These are phyloP conservation scores for Mycena kentingensis DNA, from an alignment of 768 basidiomycete species.

Conservation along the genomic window DNA sequence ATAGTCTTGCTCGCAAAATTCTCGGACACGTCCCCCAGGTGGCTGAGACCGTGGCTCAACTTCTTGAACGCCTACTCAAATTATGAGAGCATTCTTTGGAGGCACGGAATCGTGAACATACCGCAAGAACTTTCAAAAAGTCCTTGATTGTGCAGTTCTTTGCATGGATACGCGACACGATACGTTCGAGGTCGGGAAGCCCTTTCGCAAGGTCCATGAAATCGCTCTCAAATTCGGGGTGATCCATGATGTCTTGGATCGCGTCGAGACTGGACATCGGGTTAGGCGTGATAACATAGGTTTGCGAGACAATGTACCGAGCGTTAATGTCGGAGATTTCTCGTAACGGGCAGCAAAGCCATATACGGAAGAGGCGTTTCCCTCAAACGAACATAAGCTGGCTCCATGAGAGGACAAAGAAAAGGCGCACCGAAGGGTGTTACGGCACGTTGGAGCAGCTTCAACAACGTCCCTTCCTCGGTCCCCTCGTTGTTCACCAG, in stretches of 20 bases:
- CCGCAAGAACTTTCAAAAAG: conserved; percentile 81
- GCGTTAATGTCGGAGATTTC: conserved; percentile 85
- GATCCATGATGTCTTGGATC: conserved; percentile 84
- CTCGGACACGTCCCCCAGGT: conserved; percentile 65
- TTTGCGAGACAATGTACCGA: conserved; percentile 46
- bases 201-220: conserved; percentile 80
- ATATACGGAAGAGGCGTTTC: conserved; percentile 93
- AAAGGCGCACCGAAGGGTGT: conserved; percentile 81
- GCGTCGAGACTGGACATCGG: conserved; percentile 76
- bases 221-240: conserved; percentile 72
- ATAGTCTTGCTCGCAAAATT: conserved; percentile 79
- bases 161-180: conserved; percentile 94
- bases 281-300: not conserved
- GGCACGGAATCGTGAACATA: conserved; percentile 34
- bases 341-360: conserved; percentile 91
- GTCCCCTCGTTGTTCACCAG: conserved; percentile 93
- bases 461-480: conserved; percentile 85
- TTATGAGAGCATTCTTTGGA: not conserved
- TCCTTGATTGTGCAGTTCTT: conserved; percentile 86
- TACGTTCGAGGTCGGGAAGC: conserved; percentile 89
- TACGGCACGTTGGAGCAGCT: conserved; percentile 78
- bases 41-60: conserved; percentile 65
- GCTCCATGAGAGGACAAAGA: not conserved
- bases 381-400: conserved; percentile 45
- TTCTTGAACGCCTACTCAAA: conserved; percentile 67